Percentiles rank a stretch among this genome's conserved stretches.
phyloP scores from a whole-genome alignment of 1,284 basidiomycete species.

The Rhodotorula sp. region DNA sequence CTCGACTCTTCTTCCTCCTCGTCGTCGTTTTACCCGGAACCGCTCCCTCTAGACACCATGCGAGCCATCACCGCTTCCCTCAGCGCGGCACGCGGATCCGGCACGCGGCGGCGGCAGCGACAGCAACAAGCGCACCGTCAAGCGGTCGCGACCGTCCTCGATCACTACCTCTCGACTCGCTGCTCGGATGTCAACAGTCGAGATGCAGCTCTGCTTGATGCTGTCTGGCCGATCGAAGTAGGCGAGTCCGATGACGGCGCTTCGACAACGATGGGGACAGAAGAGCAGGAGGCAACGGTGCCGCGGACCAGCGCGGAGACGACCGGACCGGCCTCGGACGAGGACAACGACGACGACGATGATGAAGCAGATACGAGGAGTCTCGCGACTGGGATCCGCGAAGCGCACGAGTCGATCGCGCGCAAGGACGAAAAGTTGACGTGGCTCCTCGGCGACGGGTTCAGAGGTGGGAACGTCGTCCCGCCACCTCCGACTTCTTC shows the following conservation, averaged over 20 bases:
- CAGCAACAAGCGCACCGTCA: too few species aligned
- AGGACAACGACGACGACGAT: constrained; percentile 1
- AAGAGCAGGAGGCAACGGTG: background rate
- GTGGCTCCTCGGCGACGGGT: constrained; percentile 24
- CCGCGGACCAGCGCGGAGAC: background rate
- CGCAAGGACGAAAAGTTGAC: constrained; percentile 28
- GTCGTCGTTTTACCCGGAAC: background rate
- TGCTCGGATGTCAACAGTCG: background rate
- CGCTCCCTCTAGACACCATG: constrained; percentile 2
- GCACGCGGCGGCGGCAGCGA: too few species aligned
- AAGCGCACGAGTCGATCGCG: constrained; percentile 20
- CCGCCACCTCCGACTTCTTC: background rate
- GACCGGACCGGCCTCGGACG: background rate
- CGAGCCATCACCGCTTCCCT: constrained; percentile 1
- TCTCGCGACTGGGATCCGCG: constrained; percentile 18
- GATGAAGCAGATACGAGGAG: constrained; percentile 18
- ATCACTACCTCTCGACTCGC: constrained; percentile 15
- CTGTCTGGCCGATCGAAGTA: too few species aligned
- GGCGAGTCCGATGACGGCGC: too few species aligned
- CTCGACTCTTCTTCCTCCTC: background rate
- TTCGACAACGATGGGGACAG: too few species aligned
- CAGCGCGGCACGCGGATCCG: background rate
- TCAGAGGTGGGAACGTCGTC: background rate
- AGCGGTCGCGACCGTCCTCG: constrained; percentile 12
- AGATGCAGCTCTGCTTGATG: background rate